Conservation (phyloP, 768 basidiomycete species). For the Suillus sp. region DNA sequence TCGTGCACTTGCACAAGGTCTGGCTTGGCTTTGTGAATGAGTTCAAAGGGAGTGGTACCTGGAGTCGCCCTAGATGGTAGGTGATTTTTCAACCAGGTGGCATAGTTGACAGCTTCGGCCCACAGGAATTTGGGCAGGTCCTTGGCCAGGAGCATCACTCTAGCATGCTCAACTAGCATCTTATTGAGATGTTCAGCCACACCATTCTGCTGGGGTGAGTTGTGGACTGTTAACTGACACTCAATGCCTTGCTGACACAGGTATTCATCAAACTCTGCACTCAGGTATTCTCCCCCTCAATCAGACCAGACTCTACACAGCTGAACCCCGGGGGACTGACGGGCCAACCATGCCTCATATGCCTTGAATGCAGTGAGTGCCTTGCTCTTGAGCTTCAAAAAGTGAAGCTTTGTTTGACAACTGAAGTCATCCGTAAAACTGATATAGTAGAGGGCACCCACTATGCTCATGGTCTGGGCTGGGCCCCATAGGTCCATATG, state of each 20-base stretch:
- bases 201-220: conserved; percentile 36
- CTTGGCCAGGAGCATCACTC: conserved; percentile 25
- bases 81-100: conserved; percentile 39
- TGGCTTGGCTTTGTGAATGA: conserved; percentile 7
- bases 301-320: conserved; percentile 15
- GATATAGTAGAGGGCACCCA: conserved; percentile 32
- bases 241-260: conserved; percentile 27
- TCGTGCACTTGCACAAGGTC: neutral
- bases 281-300: conserved; percentile 33
- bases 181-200: conserved; percentile 30
- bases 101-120: conserved; percentile 27
- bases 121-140: conserved; percentile 24
- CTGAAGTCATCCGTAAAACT: conserved; percentile 39
- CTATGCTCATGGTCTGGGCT: conserved; percentile 12
- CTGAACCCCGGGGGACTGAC: neutral
- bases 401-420: conserved; percentile 25
- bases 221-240: conserved; percentile 35
- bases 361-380: conserved; percentile 28
- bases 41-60: conserved; percentile 25
- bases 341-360: conserved; percentile 24
- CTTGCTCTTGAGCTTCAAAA: conserved; percentile 33
- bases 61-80: conserved; percentile 29
- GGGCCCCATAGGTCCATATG: conserved; percentile 10
- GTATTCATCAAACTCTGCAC: conserved; percentile 22
- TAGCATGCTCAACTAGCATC: conserved; percentile 27